Base-by-base conservation (phyloP, 2,329 filamentous ascomycete genomes). In the Alternaria tenuissima region DNA sequence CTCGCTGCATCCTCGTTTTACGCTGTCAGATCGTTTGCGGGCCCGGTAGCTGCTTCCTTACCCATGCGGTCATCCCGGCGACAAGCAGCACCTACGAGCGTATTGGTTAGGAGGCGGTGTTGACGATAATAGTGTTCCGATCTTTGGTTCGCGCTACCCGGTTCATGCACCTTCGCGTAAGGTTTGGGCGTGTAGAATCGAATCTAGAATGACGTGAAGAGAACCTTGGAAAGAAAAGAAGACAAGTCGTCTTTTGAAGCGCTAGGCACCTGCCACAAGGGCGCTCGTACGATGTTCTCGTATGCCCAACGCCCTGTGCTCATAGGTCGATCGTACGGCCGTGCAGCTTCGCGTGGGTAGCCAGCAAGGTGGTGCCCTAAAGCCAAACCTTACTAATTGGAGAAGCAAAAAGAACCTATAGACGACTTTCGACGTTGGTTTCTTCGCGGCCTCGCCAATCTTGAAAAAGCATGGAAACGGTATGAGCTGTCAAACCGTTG, bases 231-330 rank as follows among this genome's bases (percentile, higher is more conserved):
- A 43, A 18, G 28, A 55, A 59, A 52, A 51, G 26, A 49, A 51
- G 44, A 51, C 57, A 46, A 36, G 34, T 52, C 30, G 46, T 54
- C 32, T 32, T 52, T 30, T 20, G 22, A n/a, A 60, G 32, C 26
- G 20, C 32, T 56, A 7, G 30, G 41, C 46, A 59, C 28, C 7
- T 26, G 41, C 38, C 52, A 51, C 6, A 22, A 44, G 44, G 38
- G 20, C 30, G 24, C 18, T 47, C 52, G 14, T 39, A 55, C 22
- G 44, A 52, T 49, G 22, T 18, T n/a, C 41, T 49, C 46, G 46
- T 39, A 55, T 59, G 43, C 52, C 46, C 57, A 55, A 56, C 51
- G 52, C 46, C 39, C 52, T 41, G 52, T 59, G 57, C 57, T 56
- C 39, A 47, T 38, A 32, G 46, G 46, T 39, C 34, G 52, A 44